A percentile compares a stretch with the other conserved stretches of the same genome.
Evolutionary conservation across 2,329 filamentous ascomycete genomes (phyloP).

Genomic region (Tolypocladium nubicola): DNA sequence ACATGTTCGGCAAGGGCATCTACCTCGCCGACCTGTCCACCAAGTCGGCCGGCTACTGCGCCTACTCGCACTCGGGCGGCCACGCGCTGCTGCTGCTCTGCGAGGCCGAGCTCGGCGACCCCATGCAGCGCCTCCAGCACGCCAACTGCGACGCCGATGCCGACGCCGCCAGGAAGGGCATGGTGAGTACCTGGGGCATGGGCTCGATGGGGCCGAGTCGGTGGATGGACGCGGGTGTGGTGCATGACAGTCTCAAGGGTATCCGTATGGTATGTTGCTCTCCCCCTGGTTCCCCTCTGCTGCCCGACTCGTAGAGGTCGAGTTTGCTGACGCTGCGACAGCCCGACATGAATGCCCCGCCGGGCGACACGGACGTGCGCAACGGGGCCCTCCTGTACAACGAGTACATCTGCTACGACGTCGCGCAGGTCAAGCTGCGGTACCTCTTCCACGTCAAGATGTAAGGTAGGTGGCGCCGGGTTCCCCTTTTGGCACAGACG

Average conservation of each 20-base stretch:
- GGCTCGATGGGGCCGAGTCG: constrained; percentile 51
- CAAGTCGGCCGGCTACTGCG: constrained; percentile 76
- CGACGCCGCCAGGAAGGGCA: constrained; percentile 47
- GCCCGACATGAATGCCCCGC: constrained; percentile 37
- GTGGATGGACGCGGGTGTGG: constrained; percentile 66
- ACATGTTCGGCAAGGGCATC: constrained; percentile 87
- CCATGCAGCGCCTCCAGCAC: constrained; percentile 52
- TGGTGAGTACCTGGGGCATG: constrained; percentile 60
- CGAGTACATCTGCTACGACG: constrained; percentile 63
- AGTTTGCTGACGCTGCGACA: constrained; percentile 12
- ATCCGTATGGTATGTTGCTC: constrained; percentile 53
- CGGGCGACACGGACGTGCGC: constrained; percentile 35
- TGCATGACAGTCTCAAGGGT: constrained; percentile 55
- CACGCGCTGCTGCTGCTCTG: constrained; percentile 71
- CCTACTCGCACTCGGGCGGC: constrained; percentile 46
- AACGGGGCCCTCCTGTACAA: constrained; percentile 51
- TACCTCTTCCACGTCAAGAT: constrained; percentile 52
- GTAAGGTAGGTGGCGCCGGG: neutral
- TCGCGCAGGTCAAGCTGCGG: constrained; percentile 57
- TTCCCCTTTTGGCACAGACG: too few relatives aligned
- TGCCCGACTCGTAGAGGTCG: constrained; percentile 1
- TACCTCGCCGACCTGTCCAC: constrained; percentile 79
- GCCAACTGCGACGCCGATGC: constrained; percentile 54
- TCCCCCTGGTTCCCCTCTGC: neutral
- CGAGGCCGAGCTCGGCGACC: constrained; percentile 65